phyloP scores from a whole-genome alignment of 192 early-diverging fungal genomes.

The Umbelopsis ramanniana region DNA sequence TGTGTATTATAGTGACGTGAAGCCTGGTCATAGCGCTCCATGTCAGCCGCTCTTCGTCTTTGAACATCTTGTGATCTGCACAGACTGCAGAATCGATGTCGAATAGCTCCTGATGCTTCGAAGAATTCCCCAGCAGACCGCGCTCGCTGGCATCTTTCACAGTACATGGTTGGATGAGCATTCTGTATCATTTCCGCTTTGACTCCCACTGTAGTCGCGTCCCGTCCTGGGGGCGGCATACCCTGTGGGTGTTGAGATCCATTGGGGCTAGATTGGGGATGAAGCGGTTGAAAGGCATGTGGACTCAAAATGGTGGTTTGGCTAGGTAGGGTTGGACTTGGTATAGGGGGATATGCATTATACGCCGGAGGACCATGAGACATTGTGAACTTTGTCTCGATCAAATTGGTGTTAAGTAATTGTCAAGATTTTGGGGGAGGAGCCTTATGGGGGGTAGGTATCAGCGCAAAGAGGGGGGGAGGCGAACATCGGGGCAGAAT shows the following conservation, averaged over 20 bases:
- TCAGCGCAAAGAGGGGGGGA: neutral
- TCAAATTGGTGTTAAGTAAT: neutral
- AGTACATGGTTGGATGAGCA: constrained; percentile 1
- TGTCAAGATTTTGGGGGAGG: constrained; percentile 22
- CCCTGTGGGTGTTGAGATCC: constrained; percentile 16
- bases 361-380: constrained; percentile 21
- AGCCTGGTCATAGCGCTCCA: constrained; percentile 9
- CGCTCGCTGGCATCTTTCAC: constrained; percentile 21
- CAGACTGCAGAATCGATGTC: neutral
- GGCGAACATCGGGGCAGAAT: neutral
- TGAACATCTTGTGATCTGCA: constrained; percentile 11
- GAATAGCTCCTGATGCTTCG: constrained; percentile 15
- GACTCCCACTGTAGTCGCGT: constrained; percentile 19
- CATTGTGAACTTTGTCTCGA: constrained; percentile 17
- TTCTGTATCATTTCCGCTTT: constrained; percentile 1
- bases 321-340: constrained; percentile 9
- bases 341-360: constrained; percentile 20
- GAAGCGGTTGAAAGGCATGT: constrained; percentile 17
- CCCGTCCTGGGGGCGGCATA: neutral
- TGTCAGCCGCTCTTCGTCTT: neutral
- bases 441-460: neutral
- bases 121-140: constrained; percentile 1
- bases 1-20: constrained; percentile 13
- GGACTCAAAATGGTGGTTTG: constrained; percentile 11
- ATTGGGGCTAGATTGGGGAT: constrained; percentile 12